Percentiles rank a stretch among this genome's conserved stretches.
Conservation (phyloP, 116 monocot genomes). For the Posidonia oceanica region DNA sequence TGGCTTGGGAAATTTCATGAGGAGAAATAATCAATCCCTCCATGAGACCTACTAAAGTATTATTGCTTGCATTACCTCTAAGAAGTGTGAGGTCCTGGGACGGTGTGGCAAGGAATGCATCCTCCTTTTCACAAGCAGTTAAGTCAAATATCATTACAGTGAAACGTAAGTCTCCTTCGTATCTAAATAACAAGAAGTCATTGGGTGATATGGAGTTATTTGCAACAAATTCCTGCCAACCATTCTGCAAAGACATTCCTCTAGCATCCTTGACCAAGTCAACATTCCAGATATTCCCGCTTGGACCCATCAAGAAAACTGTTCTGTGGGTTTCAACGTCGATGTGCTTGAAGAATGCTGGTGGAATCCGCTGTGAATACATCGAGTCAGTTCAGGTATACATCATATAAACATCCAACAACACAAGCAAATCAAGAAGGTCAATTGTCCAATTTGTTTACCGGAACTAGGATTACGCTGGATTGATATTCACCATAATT, state of each 20-base stretch:
- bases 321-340: not conserved
- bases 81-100: not conserved
- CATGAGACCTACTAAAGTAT: not conserved
- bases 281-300: slow-evolving; percentile 13
- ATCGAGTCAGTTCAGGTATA: not conserved
- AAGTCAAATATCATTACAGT: slow-evolving; percentile 11
- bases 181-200: slow-evolving; percentile 14
- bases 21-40: not conserved
- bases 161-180: slow-evolving; percentile 10
- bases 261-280: slow-evolving; percentile 2
- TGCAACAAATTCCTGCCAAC: slow-evolving; percentile 15
- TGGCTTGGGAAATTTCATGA: too few species aligned
- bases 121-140: slow-evolving; percentile 18
- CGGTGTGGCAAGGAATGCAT: slow-evolving; percentile 6
- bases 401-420: too few species aligned
- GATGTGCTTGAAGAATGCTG: slow-evolving; percentile 10
- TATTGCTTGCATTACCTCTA: not conserved
- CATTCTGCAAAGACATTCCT: slow-evolving; percentile 8
- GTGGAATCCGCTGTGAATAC: slow-evolving; percentile 11
- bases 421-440: too few species aligned
- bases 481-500: too few species aligned
- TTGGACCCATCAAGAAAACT: slow-evolving; percentile 14
- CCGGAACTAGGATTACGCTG: too few species aligned
- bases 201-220: slow-evolving; percentile 3
- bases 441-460: too few species aligned